Conservation (phyloP, 805 yeast species). For the Starmerella khaoyaiensis region DNA sequence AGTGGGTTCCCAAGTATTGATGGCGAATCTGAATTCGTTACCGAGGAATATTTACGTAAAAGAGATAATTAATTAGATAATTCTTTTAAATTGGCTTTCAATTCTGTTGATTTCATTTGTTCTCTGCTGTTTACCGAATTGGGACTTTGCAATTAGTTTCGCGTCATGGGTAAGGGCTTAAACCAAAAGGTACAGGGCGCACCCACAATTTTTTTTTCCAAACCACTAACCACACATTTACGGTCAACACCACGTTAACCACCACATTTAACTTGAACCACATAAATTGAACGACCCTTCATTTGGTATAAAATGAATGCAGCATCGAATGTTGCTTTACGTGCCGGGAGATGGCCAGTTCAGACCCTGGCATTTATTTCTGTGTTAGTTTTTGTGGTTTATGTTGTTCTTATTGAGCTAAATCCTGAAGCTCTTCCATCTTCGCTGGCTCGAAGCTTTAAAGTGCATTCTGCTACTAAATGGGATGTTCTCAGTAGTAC, state of each 20-base stretch:
- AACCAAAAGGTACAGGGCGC: no score
- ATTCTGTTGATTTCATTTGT: no score
- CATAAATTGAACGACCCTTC: no score
- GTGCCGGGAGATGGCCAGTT: conserved; percentile 71
- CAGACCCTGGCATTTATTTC: conserved; percentile 66
- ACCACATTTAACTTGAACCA: no score
- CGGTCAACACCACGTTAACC: no score
- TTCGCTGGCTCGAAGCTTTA: conserved; percentile 20
- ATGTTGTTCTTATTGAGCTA: conserved; percentile 44
- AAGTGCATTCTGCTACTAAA: conserved; percentile 8
- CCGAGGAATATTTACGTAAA: conserved; percentile 8
- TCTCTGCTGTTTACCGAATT: no score
- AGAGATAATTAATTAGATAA: background rate
- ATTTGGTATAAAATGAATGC: no score
- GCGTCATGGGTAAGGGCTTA: no score
- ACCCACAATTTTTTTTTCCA: no score
- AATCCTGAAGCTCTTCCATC: conserved; percentile 23
- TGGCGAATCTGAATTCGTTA: conserved; percentile 1
- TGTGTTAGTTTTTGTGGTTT: conserved; percentile 65
- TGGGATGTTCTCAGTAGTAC: conserved; percentile 7
- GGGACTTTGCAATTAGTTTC: no score
- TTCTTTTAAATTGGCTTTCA: no score
- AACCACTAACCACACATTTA: no score
- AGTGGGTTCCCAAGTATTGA: conserved; percentile 1
- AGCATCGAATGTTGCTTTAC: conserved; percentile 35